Evolutionary conservation across 2,329 filamentous ascomycete species (phyloP).

Genomic region (Colletotrichum truncatum): DNA sequence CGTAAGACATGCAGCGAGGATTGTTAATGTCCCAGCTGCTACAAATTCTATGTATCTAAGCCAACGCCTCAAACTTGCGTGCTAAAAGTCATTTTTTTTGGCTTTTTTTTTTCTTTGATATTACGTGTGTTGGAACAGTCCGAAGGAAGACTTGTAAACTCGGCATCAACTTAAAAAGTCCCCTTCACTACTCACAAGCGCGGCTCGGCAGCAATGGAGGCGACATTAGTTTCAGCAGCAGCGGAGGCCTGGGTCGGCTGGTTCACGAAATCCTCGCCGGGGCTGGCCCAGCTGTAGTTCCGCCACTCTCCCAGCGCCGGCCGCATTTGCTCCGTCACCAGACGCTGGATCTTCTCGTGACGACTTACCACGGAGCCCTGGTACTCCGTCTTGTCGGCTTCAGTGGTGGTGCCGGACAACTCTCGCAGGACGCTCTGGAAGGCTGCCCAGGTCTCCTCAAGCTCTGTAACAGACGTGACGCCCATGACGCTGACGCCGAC

Average conservation of each 20-base stretch:
- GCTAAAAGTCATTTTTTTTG: background rate
- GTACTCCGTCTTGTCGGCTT: conserved; percentile 8
- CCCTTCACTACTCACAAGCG: conserved; percentile 15
- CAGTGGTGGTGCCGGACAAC: conserved; percentile 42
- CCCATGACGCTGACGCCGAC: conserved; percentile 72
- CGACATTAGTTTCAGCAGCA: conserved; percentile 25
- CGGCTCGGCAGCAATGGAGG: background rate
- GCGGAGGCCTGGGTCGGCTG: conserved; percentile 14
- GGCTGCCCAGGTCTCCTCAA: conserved; percentile 69
- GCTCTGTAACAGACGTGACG: conserved; percentile 68
- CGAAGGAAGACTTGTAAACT: too few species aligned
- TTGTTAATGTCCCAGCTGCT: background rate
- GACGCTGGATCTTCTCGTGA: conserved; percentile 39
- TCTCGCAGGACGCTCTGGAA: conserved; percentile 64
- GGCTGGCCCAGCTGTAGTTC: conserved; percentile 72
- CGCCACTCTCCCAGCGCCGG: conserved; percentile 68
- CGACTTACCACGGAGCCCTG: conserved; percentile 33
- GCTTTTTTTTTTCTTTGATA: background rate
- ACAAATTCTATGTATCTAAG: conserved; percentile 6
- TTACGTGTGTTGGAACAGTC: too few species aligned
- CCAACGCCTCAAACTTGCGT: background rate
- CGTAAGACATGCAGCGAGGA: conserved; percentile 4
- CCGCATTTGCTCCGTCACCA: conserved; percentile 58
- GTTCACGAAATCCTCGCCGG: conserved; percentile 56
- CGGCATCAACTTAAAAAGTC: too few species aligned